phyloP scores from a whole-genome alignment of 768 basidiomycete species.

The Mycena chlorophos region DNA sequence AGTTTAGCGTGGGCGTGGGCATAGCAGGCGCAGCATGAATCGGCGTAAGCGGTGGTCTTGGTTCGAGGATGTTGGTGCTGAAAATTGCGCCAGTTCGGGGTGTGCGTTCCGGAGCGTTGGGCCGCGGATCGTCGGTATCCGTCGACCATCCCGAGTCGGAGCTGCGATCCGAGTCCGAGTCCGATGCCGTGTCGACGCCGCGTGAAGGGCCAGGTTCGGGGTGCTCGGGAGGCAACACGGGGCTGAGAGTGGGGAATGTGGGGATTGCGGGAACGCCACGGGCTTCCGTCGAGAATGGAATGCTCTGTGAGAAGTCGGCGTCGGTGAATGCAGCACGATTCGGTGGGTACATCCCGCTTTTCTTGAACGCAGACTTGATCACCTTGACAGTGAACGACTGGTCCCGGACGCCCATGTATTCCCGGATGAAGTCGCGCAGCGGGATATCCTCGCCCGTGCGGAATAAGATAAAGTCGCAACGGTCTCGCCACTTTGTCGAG shows the following conservation, averaged over 20 bases:
- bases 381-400: neutral
- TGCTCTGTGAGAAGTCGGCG: neutral
- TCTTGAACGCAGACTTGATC: neutral
- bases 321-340: neutral
- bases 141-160: neutral
- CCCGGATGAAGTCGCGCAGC: neutral
- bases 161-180: neutral
- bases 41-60: neutral
- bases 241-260: neutral
- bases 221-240: neutral
- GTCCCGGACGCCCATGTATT: neutral
- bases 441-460: neutral
- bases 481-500: slow-evolving; percentile 18
- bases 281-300: neutral
- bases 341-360: slow-evolving; percentile 1
- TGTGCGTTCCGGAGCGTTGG: neutral
- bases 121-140: neutral
- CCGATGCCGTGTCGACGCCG: neutral
- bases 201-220: neutral
- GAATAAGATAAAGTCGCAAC: neutral
- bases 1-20: neutral
- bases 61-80: neutral
- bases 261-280: neutral
- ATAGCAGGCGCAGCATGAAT: neutral
- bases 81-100: neutral